These are phyloP conservation scores for Alternaria alternata DNA, from an alignment of 2,329 filamentous ascomycete genomes.

Conservation along the genomic window DNA sequence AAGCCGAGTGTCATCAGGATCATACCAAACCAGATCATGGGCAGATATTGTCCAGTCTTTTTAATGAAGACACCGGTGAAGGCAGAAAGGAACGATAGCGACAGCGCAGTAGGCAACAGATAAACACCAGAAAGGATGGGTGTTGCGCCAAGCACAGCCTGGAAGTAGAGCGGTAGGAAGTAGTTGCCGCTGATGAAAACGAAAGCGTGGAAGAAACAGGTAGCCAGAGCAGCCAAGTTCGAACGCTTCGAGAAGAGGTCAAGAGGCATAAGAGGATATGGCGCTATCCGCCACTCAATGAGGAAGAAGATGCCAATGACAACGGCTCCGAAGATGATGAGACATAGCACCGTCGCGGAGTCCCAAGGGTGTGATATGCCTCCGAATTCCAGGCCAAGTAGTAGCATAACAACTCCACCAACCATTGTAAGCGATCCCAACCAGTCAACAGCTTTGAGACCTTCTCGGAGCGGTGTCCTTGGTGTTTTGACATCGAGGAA, in stretches of 20 bases:
- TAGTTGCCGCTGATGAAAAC: conserved; percentile 81
- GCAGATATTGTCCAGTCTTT: conserved; percentile 57
- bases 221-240: conserved; percentile 70
- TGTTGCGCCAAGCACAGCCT: conserved; percentile 72
- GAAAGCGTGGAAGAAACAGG: conserved; percentile 77
- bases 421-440: conserved; percentile 71
- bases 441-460: conserved; percentile 72
- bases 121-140: conserved; percentile 79
- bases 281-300: conserved; percentile 76
- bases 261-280: conserved; percentile 80
- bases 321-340: conserved; percentile 76
- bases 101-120: conserved; percentile 73
- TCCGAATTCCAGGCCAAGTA: conserved; percentile 86
- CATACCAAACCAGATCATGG: conserved; percentile 49
- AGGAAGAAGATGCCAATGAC: conserved; percentile 72
- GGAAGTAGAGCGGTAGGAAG: conserved; percentile 87
- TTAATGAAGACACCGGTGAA: conserved; percentile 61
- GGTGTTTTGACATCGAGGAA: conserved; percentile 74
- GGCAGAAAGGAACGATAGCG: conserved; percentile 70
- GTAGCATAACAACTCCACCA: conserved; percentile 82
- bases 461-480: conserved; percentile 67
- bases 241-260: conserved; percentile 72
- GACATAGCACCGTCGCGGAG: conserved; percentile 76
- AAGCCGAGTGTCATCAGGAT: conserved; percentile 50
- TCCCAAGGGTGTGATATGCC: conserved; percentile 77